Conservation (phyloP, 805 yeast genomes). For the Starmerella kuoi region DNA sequence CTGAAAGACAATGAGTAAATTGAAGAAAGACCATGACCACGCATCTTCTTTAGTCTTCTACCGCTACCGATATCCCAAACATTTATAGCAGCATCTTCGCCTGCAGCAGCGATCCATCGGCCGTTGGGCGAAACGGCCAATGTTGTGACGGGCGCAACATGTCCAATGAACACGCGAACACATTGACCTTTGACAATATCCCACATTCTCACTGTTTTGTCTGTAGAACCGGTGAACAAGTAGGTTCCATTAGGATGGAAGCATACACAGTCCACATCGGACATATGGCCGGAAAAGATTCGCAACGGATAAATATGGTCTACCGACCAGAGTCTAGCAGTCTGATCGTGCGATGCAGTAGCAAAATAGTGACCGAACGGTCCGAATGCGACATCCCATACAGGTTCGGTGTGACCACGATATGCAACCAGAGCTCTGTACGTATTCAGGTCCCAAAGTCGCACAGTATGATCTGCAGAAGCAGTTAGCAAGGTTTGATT, state of each 20-base stretch:
- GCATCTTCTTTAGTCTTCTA: slow-evolving; percentile 74
- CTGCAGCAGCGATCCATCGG: slow-evolving; percentile 88
- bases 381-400: slow-evolving; percentile 92
- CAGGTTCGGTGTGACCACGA: slow-evolving; percentile 91
- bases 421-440: slow-evolving; percentile 82
- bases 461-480: slow-evolving; percentile 83
- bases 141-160: slow-evolving; percentile 75
- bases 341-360: slow-evolving; percentile 96
- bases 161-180: slow-evolving; percentile 86
- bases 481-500: slow-evolving; percentile 65
- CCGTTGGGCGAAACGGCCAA: slow-evolving; percentile 94
- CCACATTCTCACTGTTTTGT: slow-evolving; percentile 97
- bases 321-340: slow-evolving; percentile 95
- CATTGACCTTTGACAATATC: slow-evolving; percentile 80
- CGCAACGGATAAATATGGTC: slow-evolving; percentile 94
- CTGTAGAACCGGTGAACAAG: slow-evolving; percentile 88
- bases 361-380: slow-evolving; percentile 96
- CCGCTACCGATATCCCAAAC: slow-evolving; percentile 95
- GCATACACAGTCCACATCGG: slow-evolving; percentile 87
- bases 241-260: slow-evolving; percentile 96
- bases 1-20: slow-evolving; percentile 77
- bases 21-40: slow-evolving; percentile 84
- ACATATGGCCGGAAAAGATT: slow-evolving; percentile 92
- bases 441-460: slow-evolving; percentile 90
- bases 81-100: slow-evolving; percentile 79